Evolutionary conservation across 306 rosid species (phyloP).

Genomic region (Lablab purpureus): DNA sequence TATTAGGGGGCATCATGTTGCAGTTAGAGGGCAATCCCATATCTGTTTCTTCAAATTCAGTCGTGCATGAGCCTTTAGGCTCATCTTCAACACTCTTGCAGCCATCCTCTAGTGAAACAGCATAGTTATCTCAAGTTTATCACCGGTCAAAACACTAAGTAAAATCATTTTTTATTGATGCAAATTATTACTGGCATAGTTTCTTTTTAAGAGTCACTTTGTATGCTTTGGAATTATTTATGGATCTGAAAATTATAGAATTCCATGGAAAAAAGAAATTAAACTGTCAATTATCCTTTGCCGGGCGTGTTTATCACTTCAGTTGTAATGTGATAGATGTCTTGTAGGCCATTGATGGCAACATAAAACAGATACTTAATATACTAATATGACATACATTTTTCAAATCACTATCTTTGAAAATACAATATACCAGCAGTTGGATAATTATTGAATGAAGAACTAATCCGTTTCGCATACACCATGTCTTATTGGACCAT

Average conservation of each 20-base stretch:
- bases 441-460: slow-evolving; percentile 15
- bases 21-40: slow-evolving; percentile 81
- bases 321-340: slow-evolving; percentile 13
- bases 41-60: slow-evolving; percentile 78
- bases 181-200: slow-evolving; percentile 33
- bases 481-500: not conserved
- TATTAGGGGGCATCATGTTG: slow-evolving; percentile 76
- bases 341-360: slow-evolving; percentile 17
- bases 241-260: slow-evolving; percentile 32
- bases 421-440: slow-evolving; percentile 4
- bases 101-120: slow-evolving; percentile 57
- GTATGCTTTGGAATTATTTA: slow-evolving; percentile 17
- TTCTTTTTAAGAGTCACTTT: slow-evolving; percentile 36
- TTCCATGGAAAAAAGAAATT: not conserved
- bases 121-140: slow-evolving; percentile 34
- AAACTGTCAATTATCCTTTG: not conserved
- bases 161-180: slow-evolving; percentile 41
- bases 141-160: slow-evolving; percentile 27
- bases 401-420: not conserved
- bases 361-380: slow-evolving; percentile 20
- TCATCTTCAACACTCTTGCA: slow-evolving; percentile 77
- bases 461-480: not conserved
- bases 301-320: slow-evolving; percentile 36
- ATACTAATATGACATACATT: not conserved
- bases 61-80: slow-evolving; percentile 87